Evolutionary conservation across 805 yeast species (phyloP), one percentile per base, ranked within the genome.

Genomic region (Kuraishia cidri): DNA sequence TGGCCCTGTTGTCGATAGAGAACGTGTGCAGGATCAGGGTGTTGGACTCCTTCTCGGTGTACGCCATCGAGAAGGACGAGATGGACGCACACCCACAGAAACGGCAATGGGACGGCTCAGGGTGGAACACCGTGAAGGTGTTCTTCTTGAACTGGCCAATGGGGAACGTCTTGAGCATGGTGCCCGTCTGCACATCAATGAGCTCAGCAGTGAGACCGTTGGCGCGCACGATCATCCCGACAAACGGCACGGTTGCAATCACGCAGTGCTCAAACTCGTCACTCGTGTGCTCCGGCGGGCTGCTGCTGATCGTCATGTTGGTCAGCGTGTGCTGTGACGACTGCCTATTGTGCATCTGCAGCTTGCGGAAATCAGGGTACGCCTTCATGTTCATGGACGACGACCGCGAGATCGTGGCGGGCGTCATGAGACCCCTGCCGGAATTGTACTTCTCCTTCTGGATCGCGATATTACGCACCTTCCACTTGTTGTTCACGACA

Each of bases 71-170:
- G 33, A 86, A 66, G 3, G 88, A 69, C 15, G 75, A 67, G 26
- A 86, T 69, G 0, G 94, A 79, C 0, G 83, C 86, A 59, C 94
- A 80, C 2, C 96, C 96, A 61, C 96, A 86, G 55, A 86, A 86
- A 29, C 81, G 69, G 56, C 96, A 86, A 57, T 86, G 95, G 1
- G 86, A 76, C 5, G 94, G 94, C 43, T 79, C 86, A 27, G 82
- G 79, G 49, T 86, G 94, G 40, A 84, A 74, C 1, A 82, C 92
- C 36, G 66, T 61, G 39, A 86, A 68, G 0, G 80, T 50, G 2
- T 69, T 69, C 2, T 72, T 69, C 42, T 73, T 74, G 58, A 75
- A 78, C 24, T 69, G 69, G 1, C 79, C 83, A 29, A 86, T 71
- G 19, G 64, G 56, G 43, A 84, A 69, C 26, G 63, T 68, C 40